Base-by-base conservation (phyloP, 331 rosid genomes). In the Prunus yedoensis region DNA sequence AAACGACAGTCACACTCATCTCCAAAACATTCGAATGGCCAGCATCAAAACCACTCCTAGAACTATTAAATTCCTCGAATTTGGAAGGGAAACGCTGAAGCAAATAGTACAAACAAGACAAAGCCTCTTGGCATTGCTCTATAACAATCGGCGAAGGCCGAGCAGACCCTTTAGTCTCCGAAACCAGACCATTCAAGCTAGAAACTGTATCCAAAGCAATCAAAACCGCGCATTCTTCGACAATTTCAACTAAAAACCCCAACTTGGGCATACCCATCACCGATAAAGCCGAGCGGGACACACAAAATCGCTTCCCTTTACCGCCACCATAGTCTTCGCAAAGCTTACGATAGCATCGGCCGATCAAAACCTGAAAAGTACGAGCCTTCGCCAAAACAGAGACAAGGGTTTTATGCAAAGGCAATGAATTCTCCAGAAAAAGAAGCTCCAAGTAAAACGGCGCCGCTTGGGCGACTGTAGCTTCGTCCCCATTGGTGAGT, bases 81-180 rank as follows among this genome's bases (percentile, higher is more conserved):
- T 76, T 85, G 0, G 64, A 63, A 53, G 97, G 96, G 79, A 95
- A 95, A 54, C 91, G 85, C 81, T 92, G 97, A 57, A 95, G 85
- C 88, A 95, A 81, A 88, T 95, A 95, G 77, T 95, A 95, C 88
- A 88, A 83, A 62, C 97, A 95, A 57, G 99, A 95, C 86, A 95
- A 66, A 61, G 94, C 94, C 85, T 95, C 97, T 56, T 95, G 99
- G 80, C 99, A 92, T 66, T 95, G 99, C 23, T 95, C 99, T 97
- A 95, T 89, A 0, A 88, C 97, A 62, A 92, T 86, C 14, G 99
- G 97, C 1, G 99, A 95, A 64, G 99, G 97, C 28, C 99, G 77
- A 27, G 85, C 83, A 51, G 63, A 68, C 20, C 73, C 87, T 66
- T 64, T 70, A 1, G 88, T 85, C 87, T 92, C 97, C 21, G 54